Base-by-base conservation (phyloP, 805 yeast genomes). In the Tetrapisispora fleetii region DNA sequence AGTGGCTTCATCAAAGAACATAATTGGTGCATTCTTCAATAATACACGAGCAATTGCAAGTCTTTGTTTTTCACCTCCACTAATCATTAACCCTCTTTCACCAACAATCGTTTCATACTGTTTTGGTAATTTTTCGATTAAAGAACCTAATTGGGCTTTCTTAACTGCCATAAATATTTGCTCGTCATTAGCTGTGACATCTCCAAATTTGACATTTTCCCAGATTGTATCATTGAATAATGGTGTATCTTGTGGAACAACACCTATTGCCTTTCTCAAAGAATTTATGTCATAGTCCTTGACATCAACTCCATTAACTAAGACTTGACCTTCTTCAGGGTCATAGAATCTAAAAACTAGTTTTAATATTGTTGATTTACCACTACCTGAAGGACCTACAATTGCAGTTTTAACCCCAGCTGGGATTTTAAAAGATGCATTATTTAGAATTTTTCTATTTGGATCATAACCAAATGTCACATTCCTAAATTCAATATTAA, bases 1-100 rank as follows among this genome's bases (percentile, higher is more conserved):
- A 0, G 99, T 87, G 2, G 99, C 98, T 62, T 93, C 99, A 62
- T 93, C 99, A 56, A 93, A 90, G 65, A 93, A 91, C 48, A 95
- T 85, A 44, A 93, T 87, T 27, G 93, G 91, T 0, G 97, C 80
- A 53, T 79, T 75, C 65, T 93, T 93, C 56, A 93, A 68, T 40
- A 93, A 66, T n/a, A 93, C 78, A 54, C 99, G 75, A 0, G 97
- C 93, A 54, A 93, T 88, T 0, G 99, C 98, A 40, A 93, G 72
- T 53, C 99, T 72, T 67, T 93, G 99, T 64, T 93, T 90, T 64
- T 93, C 99, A 52, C 99, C 99, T n/a, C 99, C 99, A 24, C 96
- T 88, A 43, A 93, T 90, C 99, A 93, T 93, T 76, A 93, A 76
- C n/a, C 99, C 99, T 61, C 95, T 73, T 65, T 93, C 99, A 44